Base-by-base conservation (phyloP, 495 filamentous ascomycete genomes). In the Cryomyces antarcticus region DNA sequence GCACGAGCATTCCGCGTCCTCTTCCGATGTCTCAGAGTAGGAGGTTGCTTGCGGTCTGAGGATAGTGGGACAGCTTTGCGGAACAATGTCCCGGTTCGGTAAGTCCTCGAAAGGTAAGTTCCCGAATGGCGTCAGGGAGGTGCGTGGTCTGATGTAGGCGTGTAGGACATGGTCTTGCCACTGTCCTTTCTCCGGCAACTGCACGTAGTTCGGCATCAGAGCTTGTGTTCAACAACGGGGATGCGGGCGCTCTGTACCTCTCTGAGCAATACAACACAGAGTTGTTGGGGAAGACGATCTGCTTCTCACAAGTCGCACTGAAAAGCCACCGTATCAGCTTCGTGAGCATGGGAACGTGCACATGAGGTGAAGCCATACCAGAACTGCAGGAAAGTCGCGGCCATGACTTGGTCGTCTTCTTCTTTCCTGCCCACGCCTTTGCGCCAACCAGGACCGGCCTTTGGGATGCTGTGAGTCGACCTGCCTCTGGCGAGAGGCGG, bases 251-350 rank as follows among this genome's bases (percentile, higher is more conserved):
- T 29, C 17, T 2, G 29, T 54, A 65, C 62, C 52, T 56, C 46
- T 64, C 62, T 5, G 61, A 64, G 47, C 62, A 65, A 43, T 64
- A 65, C 17, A 65, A 52, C 31, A 79, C 65, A 9, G 66, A 67
- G 49, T 71, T 69, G 55, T 73, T 68, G 33, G 78, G 79, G 31
- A 72, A 65, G 12, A 71, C 64, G 43, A 80, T 78, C 55, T 82
- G 78, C 53, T 70, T 72, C 47, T 76, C 70, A 57, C 77, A 83
- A 54, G 70, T 70, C 38, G 70, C 64, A 51, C 74, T 76, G 55
- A 10, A 39, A 53, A 36, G 33, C 9, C 33, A 24, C 33, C 1
- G 33, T 10, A 13, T 36, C 33, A 36, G 33, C 33, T 36, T 36
- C 33, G 2, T 36, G 17, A 24, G 17, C 17, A 24, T 24, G 17